Base-by-base conservation (phyloP, 2,329 filamentous ascomycete species). In the Phyllosticta ampelicida region DNA sequence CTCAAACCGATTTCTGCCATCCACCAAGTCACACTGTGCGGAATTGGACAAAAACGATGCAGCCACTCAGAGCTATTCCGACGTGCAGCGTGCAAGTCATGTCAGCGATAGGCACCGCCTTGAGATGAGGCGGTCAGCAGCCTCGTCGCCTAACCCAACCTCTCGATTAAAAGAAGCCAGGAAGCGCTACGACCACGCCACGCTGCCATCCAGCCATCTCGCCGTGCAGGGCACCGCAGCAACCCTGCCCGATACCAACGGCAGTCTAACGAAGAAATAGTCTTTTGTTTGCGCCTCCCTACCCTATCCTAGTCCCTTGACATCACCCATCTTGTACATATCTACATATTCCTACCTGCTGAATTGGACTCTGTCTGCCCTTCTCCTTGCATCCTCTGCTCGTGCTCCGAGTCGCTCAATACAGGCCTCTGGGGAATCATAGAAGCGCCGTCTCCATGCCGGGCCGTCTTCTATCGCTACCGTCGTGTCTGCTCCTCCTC, bases 401-500 rank as follows among this genome's bases (percentile, higher is more conserved):
- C 36, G 36, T 44, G 36, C 36, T 44, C 13, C 36, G 13, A 16
- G 36, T 44, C 36, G 36, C 36, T 44, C 36, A n/a, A 44, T 10
- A 36, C 36, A n/a, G 36, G 36, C 36, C 36, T 44, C 13, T 16
- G 13, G 11, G 13, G 36, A 16, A 44, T n/a, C 36, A n/a, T 8
- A 26, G 23, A 44, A 44, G 11, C 36, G 36, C 36, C 36, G 13
- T 44, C 20, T 28, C 51, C 51, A 59, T 59, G 57, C 57, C 49
- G 49, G 16, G 10, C 53, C 54, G 29, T 21, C 18, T 59, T 13
- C 30, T 55, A 20, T 52, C 59, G 23, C 55, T 60, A 8, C 51
- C 54, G 29, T 48, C 54, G 10, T 58, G 44, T 16, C 52, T 60
- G 2, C 50, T 61, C 10, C 21, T 56, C 11, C 30, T 59, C n/a